These are phyloP conservation scores for Athelia sp. DNA, from an alignment of 1,284 basidiomycete species.

Conservation along the genomic window DNA sequence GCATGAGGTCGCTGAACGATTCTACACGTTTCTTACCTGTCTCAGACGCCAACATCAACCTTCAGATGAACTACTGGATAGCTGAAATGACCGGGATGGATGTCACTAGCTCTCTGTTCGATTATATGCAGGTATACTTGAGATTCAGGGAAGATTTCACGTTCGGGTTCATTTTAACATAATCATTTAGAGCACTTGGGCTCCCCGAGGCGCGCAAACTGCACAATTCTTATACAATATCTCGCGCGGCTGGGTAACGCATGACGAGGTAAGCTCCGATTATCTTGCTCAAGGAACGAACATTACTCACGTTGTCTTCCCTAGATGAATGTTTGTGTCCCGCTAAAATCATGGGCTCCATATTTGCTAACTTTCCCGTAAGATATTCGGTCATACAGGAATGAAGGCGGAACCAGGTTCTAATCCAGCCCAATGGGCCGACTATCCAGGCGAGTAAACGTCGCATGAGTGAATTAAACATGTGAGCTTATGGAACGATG, in stretches of 20 bases:
- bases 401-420: conserved; percentile 50
- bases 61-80: conserved; percentile 79
- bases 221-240: conserved; percentile 68
- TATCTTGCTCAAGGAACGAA: no score
- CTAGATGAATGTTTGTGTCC: conserved; percentile 55
- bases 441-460: conserved; percentile 57
- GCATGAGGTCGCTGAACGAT: conserved; percentile 12
- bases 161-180: no score
- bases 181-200: conserved; percentile 62
- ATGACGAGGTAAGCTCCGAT: conserved; percentile 49
- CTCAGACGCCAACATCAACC: conserved; percentile 69
- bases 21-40: not conserved
- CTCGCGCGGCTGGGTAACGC: conserved; percentile 64
- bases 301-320: no score
- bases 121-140: conserved; percentile 57
- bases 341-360: no score
- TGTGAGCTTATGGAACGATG: not conserved
- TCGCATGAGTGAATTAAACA: conserved; percentile 2
- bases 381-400: conserved; percentile 76
- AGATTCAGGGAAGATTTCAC: no score
- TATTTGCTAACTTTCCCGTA: no score
- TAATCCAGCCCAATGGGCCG: conserved; percentile 56
- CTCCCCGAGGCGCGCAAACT: conserved; percentile 60
- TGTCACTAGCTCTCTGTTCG: conserved; percentile 51
- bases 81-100: conserved; percentile 66